These are phyloP conservation scores for Candida parachauliodes DNA, from an alignment of 805 yeast species.

Conservation along the genomic window DNA sequence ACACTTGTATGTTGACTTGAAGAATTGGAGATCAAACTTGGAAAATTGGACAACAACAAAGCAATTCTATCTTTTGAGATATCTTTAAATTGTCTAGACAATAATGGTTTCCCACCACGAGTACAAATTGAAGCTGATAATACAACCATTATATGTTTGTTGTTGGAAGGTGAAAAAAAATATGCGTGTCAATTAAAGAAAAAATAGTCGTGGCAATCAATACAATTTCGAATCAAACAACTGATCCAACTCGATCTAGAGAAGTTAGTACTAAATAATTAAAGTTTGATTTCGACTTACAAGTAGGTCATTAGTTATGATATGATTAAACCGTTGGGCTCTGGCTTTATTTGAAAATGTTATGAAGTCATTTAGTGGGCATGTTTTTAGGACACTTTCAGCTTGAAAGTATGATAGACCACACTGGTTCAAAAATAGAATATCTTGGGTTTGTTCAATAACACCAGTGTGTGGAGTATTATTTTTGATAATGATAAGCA, in stretches of 20 bases:
- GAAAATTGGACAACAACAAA: slow-evolving; percentile 80
- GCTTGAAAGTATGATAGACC: slow-evolving; percentile 8
- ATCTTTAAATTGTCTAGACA: slow-evolving; percentile 90
- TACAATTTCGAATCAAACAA: slow-evolving; percentile 3
- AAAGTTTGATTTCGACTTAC: slow-evolving; percentile 1
- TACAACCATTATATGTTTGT: slow-evolving; percentile 54
- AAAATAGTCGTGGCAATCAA: slow-evolving; percentile 5
- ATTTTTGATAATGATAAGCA: slow-evolving; percentile 1
- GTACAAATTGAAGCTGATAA: slow-evolving; percentile 94
- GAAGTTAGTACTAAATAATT: slow-evolving; percentile 1
- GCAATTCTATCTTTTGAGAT: slow-evolving; percentile 81
- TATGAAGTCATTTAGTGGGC: slow-evolving; percentile 2
- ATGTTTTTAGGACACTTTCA: background rate
- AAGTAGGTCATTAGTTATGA: background rate
- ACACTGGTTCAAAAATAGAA: slow-evolving; percentile 4
- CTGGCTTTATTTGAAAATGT: background rate
- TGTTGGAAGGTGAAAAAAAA: slow-evolving; percentile 1
- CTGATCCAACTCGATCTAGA: slow-evolving; percentile 4
- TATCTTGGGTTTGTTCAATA: background rate
- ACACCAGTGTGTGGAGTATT: slow-evolving; percentile 1
- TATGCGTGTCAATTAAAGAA: slow-evolving; percentile 7
- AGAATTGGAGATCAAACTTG: slow-evolving; percentile 66
- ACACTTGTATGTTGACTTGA: slow-evolving; percentile 87
- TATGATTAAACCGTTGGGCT: background rate
- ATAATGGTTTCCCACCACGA: slow-evolving; percentile 85